Percentiles rank a stretch among this genome's conserved stretches.
These are phyloP conservation scores for Rhipidocladum racemiflorum DNA, from an alignment of 176 grass and related monocot species.

Conservation along the genomic window DNA sequence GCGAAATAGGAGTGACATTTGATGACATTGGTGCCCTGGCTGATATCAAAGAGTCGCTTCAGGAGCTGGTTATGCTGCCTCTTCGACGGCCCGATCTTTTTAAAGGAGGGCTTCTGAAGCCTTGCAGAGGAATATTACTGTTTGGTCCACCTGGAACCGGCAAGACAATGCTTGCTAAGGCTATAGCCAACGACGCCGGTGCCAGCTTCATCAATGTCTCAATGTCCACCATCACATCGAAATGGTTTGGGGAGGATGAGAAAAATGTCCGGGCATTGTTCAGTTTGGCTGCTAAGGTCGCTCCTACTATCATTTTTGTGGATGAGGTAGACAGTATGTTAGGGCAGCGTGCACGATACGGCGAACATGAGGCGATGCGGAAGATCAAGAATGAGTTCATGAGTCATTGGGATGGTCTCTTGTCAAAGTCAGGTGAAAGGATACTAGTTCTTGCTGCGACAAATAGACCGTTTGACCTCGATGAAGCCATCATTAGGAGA, in stretches of 20 bases:
- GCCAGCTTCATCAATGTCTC: slow-evolving; percentile 98
- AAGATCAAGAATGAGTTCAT: slow-evolving; percentile 99
- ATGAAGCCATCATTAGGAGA: slow-evolving; percentile 96
- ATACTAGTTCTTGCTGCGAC: slow-evolving; percentile 98
- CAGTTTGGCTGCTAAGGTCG: slow-evolving; percentile 82
- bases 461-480: slow-evolving; percentile 97
- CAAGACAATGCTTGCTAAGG: slow-evolving; percentile 98
- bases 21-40: slow-evolving; percentile 91
- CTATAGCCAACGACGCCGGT: slow-evolving; percentile 93
- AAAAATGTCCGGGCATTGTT: slow-evolving; percentile 96
- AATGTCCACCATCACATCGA: slow-evolving; percentile 94
- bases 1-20: slow-evolving; percentile 89
- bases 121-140: slow-evolving; percentile 81
- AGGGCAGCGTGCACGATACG: slow-evolving; percentile 69
- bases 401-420: slow-evolving; percentile 92
- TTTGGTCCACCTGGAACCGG: slow-evolving; percentile 97
- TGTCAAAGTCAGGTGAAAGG: slow-evolving; percentile 70
- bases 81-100: slow-evolving; percentile 90
- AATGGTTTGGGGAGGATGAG: slow-evolving; percentile 98
- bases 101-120: slow-evolving; percentile 89
- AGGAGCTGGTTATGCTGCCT: slow-evolving; percentile 96
- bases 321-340: slow-evolving; percentile 98
- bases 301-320: slow-evolving; percentile 92
- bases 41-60: slow-evolving; percentile 97
- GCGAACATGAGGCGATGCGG: slow-evolving; percentile 94